phyloP scores from a whole-genome alignment of 2,329 filamentous ascomycete genomes.

The Aureobasidium sp. region DNA sequence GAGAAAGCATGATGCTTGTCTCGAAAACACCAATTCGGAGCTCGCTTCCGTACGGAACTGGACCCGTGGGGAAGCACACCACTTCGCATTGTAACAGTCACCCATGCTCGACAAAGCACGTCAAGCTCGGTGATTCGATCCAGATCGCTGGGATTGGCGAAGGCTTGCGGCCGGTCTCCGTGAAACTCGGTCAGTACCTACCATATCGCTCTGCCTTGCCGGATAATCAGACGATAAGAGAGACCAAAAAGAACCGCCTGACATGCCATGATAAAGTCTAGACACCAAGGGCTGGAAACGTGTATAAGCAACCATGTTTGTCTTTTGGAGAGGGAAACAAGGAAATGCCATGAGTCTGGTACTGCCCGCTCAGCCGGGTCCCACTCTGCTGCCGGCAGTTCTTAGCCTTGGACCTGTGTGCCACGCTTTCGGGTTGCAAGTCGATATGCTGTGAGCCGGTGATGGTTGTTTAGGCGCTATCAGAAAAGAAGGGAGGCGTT shows the following conservation, averaged over 20 bases:
- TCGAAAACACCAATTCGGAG: neutral
- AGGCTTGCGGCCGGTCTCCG: neutral
- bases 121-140: neutral
- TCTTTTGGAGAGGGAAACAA: neutral
- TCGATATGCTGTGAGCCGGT: conserved; percentile 7
- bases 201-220: neutral
- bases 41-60: neutral
- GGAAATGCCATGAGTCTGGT: conserved; percentile 2
- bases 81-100: neutral
- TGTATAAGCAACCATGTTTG: neutral
- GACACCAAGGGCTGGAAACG: neutral
- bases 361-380: neutral
- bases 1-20: neutral
- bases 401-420: neutral
- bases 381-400: conserved; percentile 7
- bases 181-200: neutral
- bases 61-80: neutral
- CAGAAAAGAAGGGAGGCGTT: neutral
- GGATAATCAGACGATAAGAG: neutral
- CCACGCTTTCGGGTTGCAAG: conserved; percentile 8
- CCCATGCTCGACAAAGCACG: neutral
- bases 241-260: neutral
- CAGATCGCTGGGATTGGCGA: neutral
- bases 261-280: neutral
- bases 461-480: neutral